A percentile compares a stretch with the other conserved stretches of the same genome.
These are phyloP conservation scores for Globisporangium splendens DNA, from an alignment of 352 stramenopile species.

Conservation along the genomic window DNA sequence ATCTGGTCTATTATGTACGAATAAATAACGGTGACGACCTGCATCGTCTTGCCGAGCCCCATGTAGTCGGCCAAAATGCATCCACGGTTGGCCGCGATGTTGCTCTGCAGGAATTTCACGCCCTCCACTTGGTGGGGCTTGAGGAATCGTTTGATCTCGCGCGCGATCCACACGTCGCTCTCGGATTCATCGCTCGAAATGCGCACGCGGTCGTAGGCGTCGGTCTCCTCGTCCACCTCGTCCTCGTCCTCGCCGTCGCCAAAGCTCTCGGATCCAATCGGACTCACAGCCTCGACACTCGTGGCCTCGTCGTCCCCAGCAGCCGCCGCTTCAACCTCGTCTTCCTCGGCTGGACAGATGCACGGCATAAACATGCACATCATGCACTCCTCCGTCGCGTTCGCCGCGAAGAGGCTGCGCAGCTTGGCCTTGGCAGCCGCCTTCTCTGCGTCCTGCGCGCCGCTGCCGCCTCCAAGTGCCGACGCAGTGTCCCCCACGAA, in stretches of 20 bases:
- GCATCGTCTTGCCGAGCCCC: slow-evolving; percentile 87
- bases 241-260: slow-evolving; percentile 17
- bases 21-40: slow-evolving; percentile 84
- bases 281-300: slow-evolving; percentile 38
- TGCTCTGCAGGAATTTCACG: slow-evolving; percentile 61
- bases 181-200: slow-evolving; percentile 12
- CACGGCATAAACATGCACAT: slow-evolving; percentile 79
- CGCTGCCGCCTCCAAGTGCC: not conserved
- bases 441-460: not conserved
- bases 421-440: slow-evolving; percentile 30
- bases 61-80: slow-evolving; percentile 91
- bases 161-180: slow-evolving; percentile 55
- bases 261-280: slow-evolving; percentile 20
- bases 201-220: slow-evolving; percentile 56
- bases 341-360: slow-evolving; percentile 69
- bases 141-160: slow-evolving; percentile 68
- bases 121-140: slow-evolving; percentile 79
- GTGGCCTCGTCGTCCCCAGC: slow-evolving; percentile 36
- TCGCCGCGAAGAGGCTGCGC: slow-evolving; percentile 45
- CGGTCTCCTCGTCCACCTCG: slow-evolving; percentile 28
- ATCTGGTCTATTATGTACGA: slow-evolving; percentile 68
- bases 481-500: too few species aligned
- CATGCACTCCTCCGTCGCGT: slow-evolving; percentile 56
- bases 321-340: slow-evolving; percentile 3
- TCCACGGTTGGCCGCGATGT: slow-evolving; percentile 49